phyloP scores from a whole-genome alignment of 2,329 filamentous ascomycete species.

The Plectosphaerella sp. region DNA sequence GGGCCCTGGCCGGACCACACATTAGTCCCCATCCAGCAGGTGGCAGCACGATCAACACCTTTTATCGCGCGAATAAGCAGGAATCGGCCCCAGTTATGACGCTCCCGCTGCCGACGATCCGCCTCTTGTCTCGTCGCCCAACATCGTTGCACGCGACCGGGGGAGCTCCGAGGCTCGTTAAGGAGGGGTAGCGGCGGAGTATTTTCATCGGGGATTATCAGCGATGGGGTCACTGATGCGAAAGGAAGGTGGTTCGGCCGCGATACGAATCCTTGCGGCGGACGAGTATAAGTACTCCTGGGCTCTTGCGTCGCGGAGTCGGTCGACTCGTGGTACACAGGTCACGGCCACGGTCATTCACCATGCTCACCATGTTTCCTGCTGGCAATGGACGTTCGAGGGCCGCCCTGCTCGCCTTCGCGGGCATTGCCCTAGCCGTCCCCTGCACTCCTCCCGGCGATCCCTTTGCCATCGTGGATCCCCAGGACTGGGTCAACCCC shows the following conservation, averaged over 20 bases:
- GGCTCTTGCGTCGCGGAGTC: too few relatives aligned
- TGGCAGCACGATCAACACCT: constrained; percentile 2
- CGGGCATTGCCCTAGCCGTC: constrained; percentile 4
- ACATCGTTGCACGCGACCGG: background rate
- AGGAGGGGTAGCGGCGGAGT: background rate
- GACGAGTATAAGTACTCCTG: too few relatives aligned
- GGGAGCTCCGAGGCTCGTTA: background rate
- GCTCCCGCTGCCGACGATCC: constrained; percentile 1
- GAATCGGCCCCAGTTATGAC: background rate
- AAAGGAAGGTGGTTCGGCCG: background rate
- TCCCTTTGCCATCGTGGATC: constrained; percentile 45
- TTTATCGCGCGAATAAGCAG: constrained; percentile 2
- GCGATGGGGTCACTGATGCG: background rate
- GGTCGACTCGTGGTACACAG: background rate
- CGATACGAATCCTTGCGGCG: background rate
- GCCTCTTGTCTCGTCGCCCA: background rate
- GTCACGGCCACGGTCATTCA: background rate
- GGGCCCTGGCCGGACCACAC: background rate
- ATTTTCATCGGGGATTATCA: background rate
- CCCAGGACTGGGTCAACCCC: constrained; percentile 48
- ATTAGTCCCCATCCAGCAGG: constrained; percentile 3
- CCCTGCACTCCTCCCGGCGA: constrained; percentile 16
- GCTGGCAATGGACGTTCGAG: background rate
- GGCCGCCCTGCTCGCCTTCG: constrained; percentile 3
- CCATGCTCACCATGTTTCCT: background rate